Evolutionary conservation across 106 monocot genomes (phyloP).

Genomic region (Dendrobium officinale): DNA sequence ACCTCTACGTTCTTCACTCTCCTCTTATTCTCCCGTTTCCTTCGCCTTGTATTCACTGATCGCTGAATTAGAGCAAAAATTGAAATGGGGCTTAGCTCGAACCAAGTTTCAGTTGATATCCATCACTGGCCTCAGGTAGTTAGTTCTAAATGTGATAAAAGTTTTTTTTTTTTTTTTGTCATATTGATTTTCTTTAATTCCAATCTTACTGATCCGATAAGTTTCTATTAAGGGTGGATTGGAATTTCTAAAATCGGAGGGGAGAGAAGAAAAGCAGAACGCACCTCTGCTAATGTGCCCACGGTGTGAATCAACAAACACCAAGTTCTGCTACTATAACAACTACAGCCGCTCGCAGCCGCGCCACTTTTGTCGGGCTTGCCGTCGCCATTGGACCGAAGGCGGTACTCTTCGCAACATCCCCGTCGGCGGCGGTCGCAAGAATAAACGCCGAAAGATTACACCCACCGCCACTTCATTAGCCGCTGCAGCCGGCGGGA

Average conservation of each 20-base stretch:
- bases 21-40: background rate
- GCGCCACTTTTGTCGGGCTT: constrained; percentile 25
- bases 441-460: constrained; percentile 5
- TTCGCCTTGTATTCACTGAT: background rate
- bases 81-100: background rate
- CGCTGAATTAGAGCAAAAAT: background rate
- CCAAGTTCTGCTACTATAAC: constrained; percentile 77
- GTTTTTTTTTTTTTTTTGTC: background rate
- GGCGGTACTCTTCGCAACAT: constrained; percentile 12
- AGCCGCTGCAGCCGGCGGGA: background rate
- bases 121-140: background rate
- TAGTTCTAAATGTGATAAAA: background rate
- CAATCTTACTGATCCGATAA: background rate
- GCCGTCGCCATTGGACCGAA: constrained; percentile 11
- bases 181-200: background rate
- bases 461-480: background rate
- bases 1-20: background rate
- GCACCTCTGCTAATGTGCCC: background rate
- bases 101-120: background rate
- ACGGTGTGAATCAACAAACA: constrained; percentile 23
- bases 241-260: background rate
- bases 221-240: background rate
- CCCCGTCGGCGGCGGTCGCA: constrained; percentile 4
- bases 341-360: constrained; percentile 63
- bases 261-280: background rate